Percentiles rank a stretch among this genome's conserved stretches.
Conservation (phyloP, 2,329 filamentous ascomycete genomes). For the Ciborinia camelliae region DNA sequence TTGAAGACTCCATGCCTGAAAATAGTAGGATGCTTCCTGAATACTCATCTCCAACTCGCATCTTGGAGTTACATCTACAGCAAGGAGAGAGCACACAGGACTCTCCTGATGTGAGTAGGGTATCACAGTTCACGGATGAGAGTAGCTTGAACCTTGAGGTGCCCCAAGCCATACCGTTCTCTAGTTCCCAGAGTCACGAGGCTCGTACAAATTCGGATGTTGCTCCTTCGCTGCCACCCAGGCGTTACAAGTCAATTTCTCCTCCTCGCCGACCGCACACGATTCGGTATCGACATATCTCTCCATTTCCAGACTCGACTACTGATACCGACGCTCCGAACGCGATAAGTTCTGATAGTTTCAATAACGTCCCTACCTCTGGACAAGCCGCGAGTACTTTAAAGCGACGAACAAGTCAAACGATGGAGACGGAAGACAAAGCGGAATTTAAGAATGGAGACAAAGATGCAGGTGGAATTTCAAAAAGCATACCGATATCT, state of each 20-base stretch:
- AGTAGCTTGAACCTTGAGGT: constrained; percentile 11
- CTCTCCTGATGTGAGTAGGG: constrained; percentile 22
- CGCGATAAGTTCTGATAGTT: not conserved
- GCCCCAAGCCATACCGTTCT: not conserved
- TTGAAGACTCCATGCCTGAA: constrained; percentile 53
- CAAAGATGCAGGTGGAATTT: not conserved
- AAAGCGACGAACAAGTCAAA: not conserved
- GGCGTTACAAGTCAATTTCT: not conserved
- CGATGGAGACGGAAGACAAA: not conserved
- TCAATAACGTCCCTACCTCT: not conserved
- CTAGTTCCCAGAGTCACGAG: not conserved
- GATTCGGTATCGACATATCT: not conserved
- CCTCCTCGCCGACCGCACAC: not conserved
- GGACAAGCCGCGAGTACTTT: not conserved
- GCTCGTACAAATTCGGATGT: not conserved
- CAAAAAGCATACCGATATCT: not conserved
- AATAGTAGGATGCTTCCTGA: constrained; percentile 36
- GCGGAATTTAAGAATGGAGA: not conserved
- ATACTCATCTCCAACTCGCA: constrained; percentile 48
- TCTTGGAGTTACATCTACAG: constrained; percentile 50
- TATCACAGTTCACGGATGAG: constrained; percentile 5
- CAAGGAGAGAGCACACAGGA: constrained; percentile 34
- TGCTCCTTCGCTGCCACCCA: not conserved
- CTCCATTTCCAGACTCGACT: not conserved
- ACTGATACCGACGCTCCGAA: too few relatives aligned